Percentiles rank a stretch among this genome's conserved stretches.
Evolutionary conservation across 2,329 filamentous ascomycete genomes (phyloP).

Genomic region (Aurifilum marmelostoma): DNA sequence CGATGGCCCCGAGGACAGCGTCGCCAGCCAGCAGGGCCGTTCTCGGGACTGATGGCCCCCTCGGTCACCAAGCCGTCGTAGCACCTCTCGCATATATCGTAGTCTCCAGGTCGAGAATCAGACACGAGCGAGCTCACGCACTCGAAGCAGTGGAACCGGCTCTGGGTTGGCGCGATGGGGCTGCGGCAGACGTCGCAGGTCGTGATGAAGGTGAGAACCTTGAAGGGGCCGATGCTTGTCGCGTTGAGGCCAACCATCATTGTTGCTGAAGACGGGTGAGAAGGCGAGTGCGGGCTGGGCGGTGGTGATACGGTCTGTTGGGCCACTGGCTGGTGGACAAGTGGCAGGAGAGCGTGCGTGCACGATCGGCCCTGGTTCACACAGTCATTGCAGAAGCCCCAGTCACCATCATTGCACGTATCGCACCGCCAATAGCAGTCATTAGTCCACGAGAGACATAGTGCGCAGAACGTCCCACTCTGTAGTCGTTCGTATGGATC

Average conservation of each 20-base stretch:
- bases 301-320: conserved; percentile 40
- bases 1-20: conserved; percentile 80
- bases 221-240: conserved; percentile 58
- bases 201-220: conserved; percentile 71
- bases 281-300: conserved; percentile 46
- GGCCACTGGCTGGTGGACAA: conserved; percentile 60
- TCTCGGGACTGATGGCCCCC: conserved; percentile 70
- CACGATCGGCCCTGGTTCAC: conserved; percentile 83
- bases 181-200: conserved; percentile 79
- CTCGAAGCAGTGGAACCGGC: conserved; percentile 77
- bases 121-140: conserved; percentile 61
- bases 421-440: conserved; percentile 90
- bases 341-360: conserved; percentile 77
- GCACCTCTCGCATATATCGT: conserved; percentile 81
- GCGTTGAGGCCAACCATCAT: conserved; percentile 52
- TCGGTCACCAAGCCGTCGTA: conserved; percentile 69
- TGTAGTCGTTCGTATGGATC: conserved; percentile 71
- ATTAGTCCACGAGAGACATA: conserved; percentile 74
- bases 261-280: conserved; percentile 49
- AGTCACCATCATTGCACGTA: conserved; percentile 86
- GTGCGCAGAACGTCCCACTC: conserved; percentile 82
- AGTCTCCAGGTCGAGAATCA: conserved; percentile 68
- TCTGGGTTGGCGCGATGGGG: conserved; percentile 69
- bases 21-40: conserved; percentile 81
- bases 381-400: conserved; percentile 90